A percentile compares a stretch with the other conserved stretches of the same genome.
Evolutionary conservation across 179 eudicot species (phyloP).

Genomic region (Silene noctiflora): DNA sequence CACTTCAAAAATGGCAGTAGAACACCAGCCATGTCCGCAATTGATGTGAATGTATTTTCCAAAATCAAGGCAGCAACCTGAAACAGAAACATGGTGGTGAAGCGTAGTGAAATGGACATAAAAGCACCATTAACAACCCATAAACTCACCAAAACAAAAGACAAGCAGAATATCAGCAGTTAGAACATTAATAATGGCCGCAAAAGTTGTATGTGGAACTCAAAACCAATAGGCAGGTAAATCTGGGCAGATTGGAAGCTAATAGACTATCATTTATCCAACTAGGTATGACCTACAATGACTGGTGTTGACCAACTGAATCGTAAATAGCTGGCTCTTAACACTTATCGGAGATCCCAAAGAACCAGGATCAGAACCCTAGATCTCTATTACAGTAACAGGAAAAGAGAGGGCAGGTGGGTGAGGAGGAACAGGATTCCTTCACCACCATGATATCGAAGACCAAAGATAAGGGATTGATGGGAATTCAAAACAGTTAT

Average conservation of each 20-base stretch:
- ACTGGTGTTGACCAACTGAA: no score
- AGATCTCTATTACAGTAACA: no score
- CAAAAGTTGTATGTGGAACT: not conserved
- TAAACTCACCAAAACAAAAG: not conserved
- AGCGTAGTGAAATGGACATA: not conserved
- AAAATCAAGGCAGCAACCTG: conserved; percentile 77
- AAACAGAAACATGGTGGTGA: conserved; percentile 8
- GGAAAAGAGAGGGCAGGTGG: no score
- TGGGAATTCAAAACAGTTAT: no score
- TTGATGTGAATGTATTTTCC: conserved; percentile 89
- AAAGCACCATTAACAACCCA: conserved; percentile 5
- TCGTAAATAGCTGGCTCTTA: no score
- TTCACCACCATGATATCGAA: no score
- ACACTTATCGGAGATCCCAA: no score
- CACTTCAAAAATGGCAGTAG: conserved; percentile 79
- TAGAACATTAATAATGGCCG: not conserved
- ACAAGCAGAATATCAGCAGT: not conserved
- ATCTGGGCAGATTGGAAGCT: not conserved
- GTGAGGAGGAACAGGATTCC: no score
- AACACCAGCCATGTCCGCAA: conserved; percentile 97
- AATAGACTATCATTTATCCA: no score
- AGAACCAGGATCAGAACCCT: no score
- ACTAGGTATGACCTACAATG: no score
- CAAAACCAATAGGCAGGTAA: not conserved
- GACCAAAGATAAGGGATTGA: no score